Evolutionary conservation across 2,329 filamentous ascomycete species (phyloP).

Genomic region (Alternaria sp.): DNA sequence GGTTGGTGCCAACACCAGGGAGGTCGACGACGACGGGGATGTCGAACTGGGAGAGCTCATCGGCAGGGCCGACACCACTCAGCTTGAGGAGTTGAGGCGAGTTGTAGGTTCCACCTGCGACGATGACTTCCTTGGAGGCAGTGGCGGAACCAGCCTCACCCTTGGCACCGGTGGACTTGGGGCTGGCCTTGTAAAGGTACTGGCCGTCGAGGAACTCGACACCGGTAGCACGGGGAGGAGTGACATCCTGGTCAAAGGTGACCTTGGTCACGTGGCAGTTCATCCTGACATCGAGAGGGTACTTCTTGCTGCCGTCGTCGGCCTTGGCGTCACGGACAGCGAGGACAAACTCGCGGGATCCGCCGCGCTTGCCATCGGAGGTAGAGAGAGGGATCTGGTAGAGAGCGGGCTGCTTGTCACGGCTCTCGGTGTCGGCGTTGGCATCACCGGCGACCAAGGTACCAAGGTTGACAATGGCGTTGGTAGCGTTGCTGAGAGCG

Average conservation of each 20-base stretch:
- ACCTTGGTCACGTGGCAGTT: slow-evolving; percentile 74
- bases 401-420: slow-evolving; percentile 60
- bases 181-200: slow-evolving; percentile 55
- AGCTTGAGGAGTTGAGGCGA: slow-evolving; percentile 72
- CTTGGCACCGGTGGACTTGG: slow-evolving; percentile 40
- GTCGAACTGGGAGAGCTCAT: slow-evolving; percentile 61
- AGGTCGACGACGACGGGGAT: slow-evolving; percentile 67
- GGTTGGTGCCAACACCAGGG: slow-evolving; percentile 70
- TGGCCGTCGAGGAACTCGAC: slow-evolving; percentile 56
- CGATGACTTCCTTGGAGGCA: slow-evolving; percentile 45
- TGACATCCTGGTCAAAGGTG: slow-evolving; percentile 69
- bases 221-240: slow-evolving; percentile 60
- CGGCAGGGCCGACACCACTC: slow-evolving; percentile 67
- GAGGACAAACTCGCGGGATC: slow-evolving; percentile 66
- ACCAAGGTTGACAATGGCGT: slow-evolving; percentile 45
- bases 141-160: slow-evolving; percentile 51
- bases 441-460: slow-evolving; percentile 58
- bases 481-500: slow-evolving; percentile 58
- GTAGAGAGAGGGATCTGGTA: slow-evolving; percentile 69
- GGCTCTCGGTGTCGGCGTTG: slow-evolving; percentile 57
- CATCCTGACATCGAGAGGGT: slow-evolving; percentile 65
- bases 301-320: slow-evolving; percentile 61
- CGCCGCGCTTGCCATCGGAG: slow-evolving; percentile 59
- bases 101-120: slow-evolving; percentile 65
- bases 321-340: slow-evolving; percentile 60